These are phyloP conservation scores for Colletotrichum higginsianum DNA, from an alignment of 2,329 filamentous ascomycete genomes.

Conservation along the genomic window DNA sequence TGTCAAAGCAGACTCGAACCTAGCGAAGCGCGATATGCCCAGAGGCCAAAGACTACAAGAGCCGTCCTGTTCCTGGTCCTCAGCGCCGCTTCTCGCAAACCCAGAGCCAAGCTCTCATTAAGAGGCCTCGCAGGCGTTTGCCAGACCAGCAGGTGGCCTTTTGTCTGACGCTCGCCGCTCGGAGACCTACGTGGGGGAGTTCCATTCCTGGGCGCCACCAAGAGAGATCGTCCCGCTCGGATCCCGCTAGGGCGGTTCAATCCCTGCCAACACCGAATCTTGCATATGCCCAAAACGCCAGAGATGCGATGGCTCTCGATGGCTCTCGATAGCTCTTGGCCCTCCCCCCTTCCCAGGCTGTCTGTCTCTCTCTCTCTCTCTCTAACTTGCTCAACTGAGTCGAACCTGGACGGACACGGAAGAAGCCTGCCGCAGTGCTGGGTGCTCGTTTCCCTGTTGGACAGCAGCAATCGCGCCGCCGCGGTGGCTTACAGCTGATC, in stretches of 20 bases:
- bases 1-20: constrained; percentile 35
- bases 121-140: not conserved
- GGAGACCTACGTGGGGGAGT: constrained; percentile 37
- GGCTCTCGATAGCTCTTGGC: constrained; percentile 26
- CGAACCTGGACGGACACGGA: not conserved
- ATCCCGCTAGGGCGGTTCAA: constrained; percentile 36
- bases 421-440: not conserved
- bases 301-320: constrained; percentile 37
- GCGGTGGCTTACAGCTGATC: constrained; percentile 37
- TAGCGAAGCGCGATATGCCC: constrained; percentile 8
- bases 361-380: constrained; percentile 2
- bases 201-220: constrained; percentile 38
- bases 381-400: constrained; percentile 1
- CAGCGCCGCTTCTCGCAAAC: constrained; percentile 8
- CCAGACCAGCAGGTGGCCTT: constrained; percentile 14
- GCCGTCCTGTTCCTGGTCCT: constrained; percentile 9
- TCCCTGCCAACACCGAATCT: constrained; percentile 42
- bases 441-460: constrained; percentile 12
- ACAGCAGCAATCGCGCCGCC: constrained; percentile 15
- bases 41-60: not conserved
- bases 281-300: constrained; percentile 42
- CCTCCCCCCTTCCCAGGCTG: not conserved
- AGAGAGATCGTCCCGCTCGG: constrained; percentile 38
- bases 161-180: constrained; percentile 37
- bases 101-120: no score